These are phyloP conservation scores for Mitragyna speciosa DNA, from an alignment of 257 asterid genomes.

Conservation along the genomic window DNA sequence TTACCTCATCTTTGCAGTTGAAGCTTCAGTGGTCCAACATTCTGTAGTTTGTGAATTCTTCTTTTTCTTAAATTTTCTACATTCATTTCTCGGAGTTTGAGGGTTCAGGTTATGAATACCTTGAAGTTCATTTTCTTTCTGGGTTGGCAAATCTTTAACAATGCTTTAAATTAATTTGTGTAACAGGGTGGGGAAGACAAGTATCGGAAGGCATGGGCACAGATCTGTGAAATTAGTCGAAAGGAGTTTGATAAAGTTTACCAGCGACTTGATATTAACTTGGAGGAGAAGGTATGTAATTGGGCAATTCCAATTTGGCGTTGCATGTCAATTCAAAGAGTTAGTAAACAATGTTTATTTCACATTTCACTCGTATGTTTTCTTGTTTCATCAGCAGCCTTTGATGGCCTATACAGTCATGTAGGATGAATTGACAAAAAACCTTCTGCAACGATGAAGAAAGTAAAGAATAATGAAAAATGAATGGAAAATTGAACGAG, in stretches of 20 bases:
- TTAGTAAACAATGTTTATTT: background rate
- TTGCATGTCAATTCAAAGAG: background rate
- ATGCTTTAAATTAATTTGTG: slow-evolving; percentile 8
- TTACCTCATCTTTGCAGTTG: background rate
- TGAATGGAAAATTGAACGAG: too few relatives aligned
- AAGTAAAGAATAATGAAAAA: too few relatives aligned
- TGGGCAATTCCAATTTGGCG: slow-evolving; percentile 4
- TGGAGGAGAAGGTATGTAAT: slow-evolving; percentile 74
- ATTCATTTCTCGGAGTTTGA: background rate
- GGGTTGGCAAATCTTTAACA: too few relatives aligned
- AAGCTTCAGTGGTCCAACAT: background rate
- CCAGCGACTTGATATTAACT: slow-evolving; percentile 64
- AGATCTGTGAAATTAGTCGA: slow-evolving; percentile 86
- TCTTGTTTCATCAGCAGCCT: background rate
- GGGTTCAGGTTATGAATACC: background rate
- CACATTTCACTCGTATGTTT: background rate
- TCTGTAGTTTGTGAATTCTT: background rate
- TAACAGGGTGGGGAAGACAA: slow-evolving; percentile 77
- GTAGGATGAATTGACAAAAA: too few relatives aligned
- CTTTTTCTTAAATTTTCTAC: background rate
- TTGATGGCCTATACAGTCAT: too few relatives aligned
- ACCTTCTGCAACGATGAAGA: too few relatives aligned
- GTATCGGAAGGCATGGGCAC: slow-evolving; percentile 78
- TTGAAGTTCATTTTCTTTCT: too few relatives aligned
- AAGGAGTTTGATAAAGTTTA: slow-evolving; percentile 66